Conservation (phyloP, 2,329 filamentous ascomycete species). For the Fusarium nodosum region DNA sequence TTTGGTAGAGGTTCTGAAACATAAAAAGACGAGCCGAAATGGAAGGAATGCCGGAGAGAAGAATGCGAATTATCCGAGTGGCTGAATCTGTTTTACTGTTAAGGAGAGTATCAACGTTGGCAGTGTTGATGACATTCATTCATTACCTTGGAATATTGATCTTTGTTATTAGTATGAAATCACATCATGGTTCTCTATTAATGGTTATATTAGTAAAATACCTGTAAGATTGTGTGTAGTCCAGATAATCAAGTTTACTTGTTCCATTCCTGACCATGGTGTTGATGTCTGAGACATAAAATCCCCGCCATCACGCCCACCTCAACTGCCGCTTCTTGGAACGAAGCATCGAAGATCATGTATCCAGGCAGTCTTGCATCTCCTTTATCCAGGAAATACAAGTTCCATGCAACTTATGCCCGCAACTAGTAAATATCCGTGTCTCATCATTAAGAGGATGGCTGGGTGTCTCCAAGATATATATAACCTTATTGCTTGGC, state of each 20-base stretch:
- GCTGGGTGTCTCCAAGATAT: conserved; percentile 14
- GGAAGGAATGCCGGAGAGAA: background rate
- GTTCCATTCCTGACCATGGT: background rate
- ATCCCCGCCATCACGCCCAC: conserved; percentile 9
- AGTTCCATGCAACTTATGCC: background rate
- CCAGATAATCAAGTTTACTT: background rate
- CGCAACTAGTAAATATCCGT: background rate
- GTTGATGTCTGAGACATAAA: conserved; percentile 26
- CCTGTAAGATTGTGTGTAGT: background rate
- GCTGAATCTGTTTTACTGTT: background rate
- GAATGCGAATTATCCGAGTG: background rate
- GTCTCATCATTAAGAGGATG: background rate
- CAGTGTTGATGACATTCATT: background rate
- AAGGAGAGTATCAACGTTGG: background rate
- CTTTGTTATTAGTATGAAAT: too few species aligned
- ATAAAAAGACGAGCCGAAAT: background rate
- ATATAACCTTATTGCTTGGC: conserved; percentile 9
- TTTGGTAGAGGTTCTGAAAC: background rate
- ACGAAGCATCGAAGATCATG: background rate
- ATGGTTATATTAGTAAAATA: accelerated
- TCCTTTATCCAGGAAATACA: background rate
- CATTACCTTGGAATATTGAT: background rate
- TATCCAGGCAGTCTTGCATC: background rate
- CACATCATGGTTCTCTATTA: too few species aligned
- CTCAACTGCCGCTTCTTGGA: conserved; percentile 31